Percentiles rank a stretch among this genome's conserved stretches.
Evolutionary conservation across 768 basidiomycete species (phyloP).

Genomic region (Coprinopsis cinerea): DNA sequence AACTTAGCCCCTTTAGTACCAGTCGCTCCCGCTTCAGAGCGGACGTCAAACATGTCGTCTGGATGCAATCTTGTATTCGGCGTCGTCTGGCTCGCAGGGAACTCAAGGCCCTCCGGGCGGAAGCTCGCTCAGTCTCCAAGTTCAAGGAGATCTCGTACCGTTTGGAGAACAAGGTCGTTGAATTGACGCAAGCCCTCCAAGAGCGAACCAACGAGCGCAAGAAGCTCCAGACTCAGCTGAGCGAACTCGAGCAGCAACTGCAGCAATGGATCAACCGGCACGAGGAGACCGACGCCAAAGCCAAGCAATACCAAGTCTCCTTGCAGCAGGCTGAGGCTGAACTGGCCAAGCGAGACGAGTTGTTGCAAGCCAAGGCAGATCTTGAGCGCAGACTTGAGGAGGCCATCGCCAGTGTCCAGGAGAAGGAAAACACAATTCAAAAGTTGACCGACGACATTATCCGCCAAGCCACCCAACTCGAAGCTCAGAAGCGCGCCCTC

Average conservation of each 20-base stretch:
- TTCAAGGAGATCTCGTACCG: conserved; percentile 98
- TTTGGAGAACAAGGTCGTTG: conserved; percentile 98
- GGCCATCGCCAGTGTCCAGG: conserved; percentile 58
- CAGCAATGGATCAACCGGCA: conserved; percentile 80
- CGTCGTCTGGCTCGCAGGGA: conserved; percentile 83
- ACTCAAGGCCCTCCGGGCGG: conserved; percentile 75
- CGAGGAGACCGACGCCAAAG: conserved; percentile 76
- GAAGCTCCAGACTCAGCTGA: conserved; percentile 69
- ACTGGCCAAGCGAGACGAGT: conserved; percentile 62
- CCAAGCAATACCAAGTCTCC: conserved; percentile 65
- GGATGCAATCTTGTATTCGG: conserved; percentile 88
- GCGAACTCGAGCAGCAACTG: conserved; percentile 79
- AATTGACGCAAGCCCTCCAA: conserved; percentile 92
- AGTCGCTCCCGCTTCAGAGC: conserved; percentile 46
- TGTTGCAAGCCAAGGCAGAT: conserved; percentile 69
- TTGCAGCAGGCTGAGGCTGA: conserved; percentile 70
- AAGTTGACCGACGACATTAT: conserved; percentile 75
- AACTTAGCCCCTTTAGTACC: conserved; percentile 34
- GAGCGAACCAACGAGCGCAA: conserved; percentile 89
- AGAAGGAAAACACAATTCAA: conserved; percentile 82
- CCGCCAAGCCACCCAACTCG: conserved; percentile 69
- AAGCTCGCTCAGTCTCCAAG: conserved; percentile 95
- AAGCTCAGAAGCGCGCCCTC: conserved; percentile 65
- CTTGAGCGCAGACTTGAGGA: conserved; percentile 81
- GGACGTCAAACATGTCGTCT: conserved; percentile 70